Evolutionary conservation across 192 early-diverging fungal genomes (phyloP).

Genomic region (Backusella sp.): DNA sequence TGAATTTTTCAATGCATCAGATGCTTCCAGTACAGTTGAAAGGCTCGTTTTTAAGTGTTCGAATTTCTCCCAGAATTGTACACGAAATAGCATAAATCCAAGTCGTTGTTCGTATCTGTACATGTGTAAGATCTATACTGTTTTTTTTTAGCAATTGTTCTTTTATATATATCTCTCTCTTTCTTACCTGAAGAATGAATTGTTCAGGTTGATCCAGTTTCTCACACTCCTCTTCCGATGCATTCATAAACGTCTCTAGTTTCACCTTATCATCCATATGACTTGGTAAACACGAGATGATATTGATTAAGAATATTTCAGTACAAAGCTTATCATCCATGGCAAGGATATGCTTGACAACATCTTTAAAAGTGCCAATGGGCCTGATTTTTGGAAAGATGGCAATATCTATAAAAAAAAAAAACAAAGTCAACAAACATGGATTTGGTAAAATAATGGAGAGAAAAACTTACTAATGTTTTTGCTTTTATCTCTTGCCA

Average conservation of each 20-base stretch:
- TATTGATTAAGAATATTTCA: conserved; percentile 62
- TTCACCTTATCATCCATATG: conserved; percentile 50
- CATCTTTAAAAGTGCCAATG: conserved; percentile 57
- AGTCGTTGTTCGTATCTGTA: conserved; percentile 72
- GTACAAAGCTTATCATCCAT: conserved; percentile 66
- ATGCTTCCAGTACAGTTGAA: conserved; percentile 54
- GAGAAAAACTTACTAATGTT: conserved; percentile 45
- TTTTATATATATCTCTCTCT: neutral
- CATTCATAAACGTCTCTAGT: conserved; percentile 22
- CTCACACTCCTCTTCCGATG: conserved; percentile 49
- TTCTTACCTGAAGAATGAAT: conserved; percentile 59
- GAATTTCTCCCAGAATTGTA: conserved; percentile 63
- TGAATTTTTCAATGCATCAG: conserved; percentile 60
- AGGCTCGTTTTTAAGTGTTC: conserved; percentile 58
- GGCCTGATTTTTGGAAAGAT: conserved; percentile 25
- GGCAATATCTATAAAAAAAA: conserved; percentile 28
- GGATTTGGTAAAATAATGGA: too few relatives aligned
- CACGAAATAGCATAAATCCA: conserved; percentile 59
- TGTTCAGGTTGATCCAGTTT: conserved; percentile 62
- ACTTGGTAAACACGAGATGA: conserved; percentile 65
- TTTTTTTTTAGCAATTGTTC: too few relatives aligned
- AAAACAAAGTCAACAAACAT: neutral
- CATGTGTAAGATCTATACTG: conserved; percentile 59
- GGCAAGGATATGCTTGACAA: conserved; percentile 59
- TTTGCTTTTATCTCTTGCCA: conserved; percentile 64